Evolutionary conservation across 2,329 filamentous ascomycete species (phyloP).

Genomic region (Madurella fahalii): DNA sequence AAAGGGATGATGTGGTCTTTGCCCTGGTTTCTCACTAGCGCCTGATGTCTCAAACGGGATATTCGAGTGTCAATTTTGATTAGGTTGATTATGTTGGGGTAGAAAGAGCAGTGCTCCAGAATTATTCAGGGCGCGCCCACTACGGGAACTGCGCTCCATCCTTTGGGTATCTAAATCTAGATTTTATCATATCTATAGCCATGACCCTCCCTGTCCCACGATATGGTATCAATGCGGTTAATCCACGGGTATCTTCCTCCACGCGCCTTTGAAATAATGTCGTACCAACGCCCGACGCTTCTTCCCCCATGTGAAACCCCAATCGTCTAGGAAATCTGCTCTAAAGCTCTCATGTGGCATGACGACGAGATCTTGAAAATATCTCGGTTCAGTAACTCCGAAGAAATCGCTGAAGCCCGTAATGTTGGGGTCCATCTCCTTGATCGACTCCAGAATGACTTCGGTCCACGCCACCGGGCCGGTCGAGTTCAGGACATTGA

Average conservation of each 20-base stretch:
- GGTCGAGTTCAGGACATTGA: constrained; percentile 32
- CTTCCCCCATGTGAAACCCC: constrained; percentile 19
- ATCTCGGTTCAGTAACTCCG: constrained; percentile 13
- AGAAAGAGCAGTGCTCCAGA: too few relatives aligned
- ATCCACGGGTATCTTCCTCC: constrained; percentile 2
- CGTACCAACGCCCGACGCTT: constrained; percentile 14
- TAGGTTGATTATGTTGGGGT: too few relatives aligned
- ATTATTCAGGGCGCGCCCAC: too few relatives aligned
- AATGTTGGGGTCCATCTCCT: constrained; percentile 19
- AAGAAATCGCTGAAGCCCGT: constrained; percentile 14
- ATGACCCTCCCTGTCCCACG: too few relatives aligned
- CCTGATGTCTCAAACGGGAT: too few relatives aligned
- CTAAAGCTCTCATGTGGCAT: constrained; percentile 14
- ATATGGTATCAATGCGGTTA: too few relatives aligned
- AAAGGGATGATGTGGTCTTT: too few relatives aligned
- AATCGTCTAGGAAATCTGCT: background rate
- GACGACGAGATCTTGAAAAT: constrained; percentile 16
- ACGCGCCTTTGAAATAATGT: constrained; percentile 17
- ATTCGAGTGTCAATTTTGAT: too few relatives aligned
- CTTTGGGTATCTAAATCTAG: too few relatives aligned
- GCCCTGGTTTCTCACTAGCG: too few relatives aligned
- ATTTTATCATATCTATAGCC: too few relatives aligned
- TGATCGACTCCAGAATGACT: constrained; percentile 29
- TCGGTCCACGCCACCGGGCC: constrained; percentile 33
- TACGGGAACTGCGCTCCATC: too few relatives aligned